Conservation (phyloP, 208 protist genomes). For the Sergeia podlipaevii region DNA sequence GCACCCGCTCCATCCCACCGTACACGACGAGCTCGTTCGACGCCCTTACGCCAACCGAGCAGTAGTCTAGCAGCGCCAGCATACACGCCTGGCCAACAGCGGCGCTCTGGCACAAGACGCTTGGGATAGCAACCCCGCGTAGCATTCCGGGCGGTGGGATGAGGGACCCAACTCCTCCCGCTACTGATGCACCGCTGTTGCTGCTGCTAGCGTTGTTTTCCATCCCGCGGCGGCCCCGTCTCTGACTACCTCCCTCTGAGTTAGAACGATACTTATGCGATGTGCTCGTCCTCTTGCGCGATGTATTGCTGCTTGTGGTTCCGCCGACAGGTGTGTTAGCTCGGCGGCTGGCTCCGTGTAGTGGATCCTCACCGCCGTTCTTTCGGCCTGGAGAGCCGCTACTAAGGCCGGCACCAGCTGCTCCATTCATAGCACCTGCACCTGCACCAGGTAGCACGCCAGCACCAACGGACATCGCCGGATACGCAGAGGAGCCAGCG, state of each 20-base stretch:
- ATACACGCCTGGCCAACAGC: slow-evolving; percentile 62
- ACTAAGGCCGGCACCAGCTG: slow-evolving; percentile 4
- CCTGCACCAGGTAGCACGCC: slow-evolving; percentile 9
- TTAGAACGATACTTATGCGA: too few relatives aligned
- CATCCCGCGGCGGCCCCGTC: neutral
- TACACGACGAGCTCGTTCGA: slow-evolving; percentile 41
- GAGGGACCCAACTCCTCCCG: too few relatives aligned
- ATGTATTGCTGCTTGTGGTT: too few relatives aligned
- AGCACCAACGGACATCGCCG: neutral
- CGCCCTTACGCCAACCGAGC: slow-evolving; percentile 22
- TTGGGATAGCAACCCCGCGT: slow-evolving; percentile 32
- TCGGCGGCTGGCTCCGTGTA: too few relatives aligned
- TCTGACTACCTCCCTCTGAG: neutral
- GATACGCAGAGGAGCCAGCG: neutral
- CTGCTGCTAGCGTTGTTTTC: neutral
- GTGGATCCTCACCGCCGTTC: too few relatives aligned
- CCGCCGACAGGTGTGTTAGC: too few relatives aligned
- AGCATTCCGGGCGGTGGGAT: slow-evolving; percentile 6
- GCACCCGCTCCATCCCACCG: slow-evolving; percentile 56
- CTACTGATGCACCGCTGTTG: neutral
- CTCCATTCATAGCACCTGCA: slow-evolving; percentile 6
- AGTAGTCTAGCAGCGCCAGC: slow-evolving; percentile 80
- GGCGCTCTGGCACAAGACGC: slow-evolving; percentile 67
- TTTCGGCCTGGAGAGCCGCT: neutral
- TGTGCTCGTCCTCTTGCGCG: too few relatives aligned